A percentile compares a stretch with the other conserved stretches of the same genome.
phyloP scores from a whole-genome alignment of 805 yeast species.

The Nakazawaea holstii region DNA sequence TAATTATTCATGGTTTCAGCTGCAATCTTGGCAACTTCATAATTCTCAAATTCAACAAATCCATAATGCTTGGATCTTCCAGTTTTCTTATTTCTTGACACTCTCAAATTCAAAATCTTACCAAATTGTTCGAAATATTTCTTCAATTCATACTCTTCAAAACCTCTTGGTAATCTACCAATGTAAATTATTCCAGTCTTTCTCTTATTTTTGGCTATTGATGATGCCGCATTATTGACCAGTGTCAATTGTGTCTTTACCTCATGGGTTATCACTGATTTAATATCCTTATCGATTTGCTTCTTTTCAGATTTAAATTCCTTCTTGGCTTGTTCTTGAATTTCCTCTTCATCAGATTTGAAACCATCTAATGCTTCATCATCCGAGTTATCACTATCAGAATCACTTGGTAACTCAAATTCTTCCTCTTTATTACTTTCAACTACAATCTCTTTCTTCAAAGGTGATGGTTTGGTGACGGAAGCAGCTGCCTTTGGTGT shows the following conservation, averaged over 20 bases:
- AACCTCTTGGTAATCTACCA: conserved; percentile 90
- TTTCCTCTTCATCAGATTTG: neutral
- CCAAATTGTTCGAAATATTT: conserved; percentile 92
- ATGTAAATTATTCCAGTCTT: conserved; percentile 73
- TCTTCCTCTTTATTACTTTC: conserved; percentile 13
- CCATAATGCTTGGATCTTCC: conserved; percentile 92
- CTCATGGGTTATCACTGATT: conserved; percentile 17
- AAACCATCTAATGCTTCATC: conserved; percentile 1
- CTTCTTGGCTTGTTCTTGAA: neutral
- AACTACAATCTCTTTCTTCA: conserved; percentile 9
- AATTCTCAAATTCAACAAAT: conserved; percentile 73
- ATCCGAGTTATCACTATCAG: conserved; percentile 7
- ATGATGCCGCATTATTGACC: conserved; percentile 16
- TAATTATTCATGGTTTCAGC: conserved; percentile 96
- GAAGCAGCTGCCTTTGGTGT: neutral
- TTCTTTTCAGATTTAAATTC: conserved; percentile 3
- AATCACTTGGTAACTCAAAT: conserved; percentile 11
- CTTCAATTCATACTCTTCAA: conserved; percentile 74
- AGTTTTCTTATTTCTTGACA: conserved; percentile 85
- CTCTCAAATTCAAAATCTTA: conserved; percentile 65
- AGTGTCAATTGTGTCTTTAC: conserved; percentile 16
- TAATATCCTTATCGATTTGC: conserved; percentile 15
- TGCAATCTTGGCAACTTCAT: conserved; percentile 80
- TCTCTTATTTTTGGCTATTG: conserved; percentile 17
- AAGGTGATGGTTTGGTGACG: conserved; percentile 2